Evolutionary conservation across 2,329 filamentous ascomycete species (phyloP).

Genomic region (Phialophora chinensis): DNA sequence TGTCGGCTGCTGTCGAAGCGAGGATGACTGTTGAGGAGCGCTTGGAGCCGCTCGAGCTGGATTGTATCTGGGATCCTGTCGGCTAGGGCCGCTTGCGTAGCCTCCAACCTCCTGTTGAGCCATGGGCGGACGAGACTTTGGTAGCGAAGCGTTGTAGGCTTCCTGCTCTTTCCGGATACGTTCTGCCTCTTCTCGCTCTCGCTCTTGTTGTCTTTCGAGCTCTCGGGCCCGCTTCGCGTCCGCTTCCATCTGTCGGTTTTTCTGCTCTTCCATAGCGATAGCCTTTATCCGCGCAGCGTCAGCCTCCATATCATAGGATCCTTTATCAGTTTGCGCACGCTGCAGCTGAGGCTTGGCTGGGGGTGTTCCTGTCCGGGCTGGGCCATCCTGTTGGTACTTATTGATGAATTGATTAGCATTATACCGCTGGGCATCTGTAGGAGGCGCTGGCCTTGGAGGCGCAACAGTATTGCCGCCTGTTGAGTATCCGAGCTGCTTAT

Average conservation of each 20-base stretch:
- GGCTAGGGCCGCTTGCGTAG: slow-evolving; percentile 57
- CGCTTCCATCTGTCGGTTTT: slow-evolving; percentile 57
- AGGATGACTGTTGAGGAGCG: slow-evolving; percentile 64
- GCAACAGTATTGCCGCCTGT: slow-evolving; percentile 64
- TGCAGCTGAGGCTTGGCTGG: slow-evolving; percentile 63
- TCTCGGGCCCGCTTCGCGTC: slow-evolving; percentile 46
- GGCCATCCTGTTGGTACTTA: slow-evolving; percentile 40
- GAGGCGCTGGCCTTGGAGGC: slow-evolving; percentile 71
- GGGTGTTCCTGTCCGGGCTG: slow-evolving; percentile 42
- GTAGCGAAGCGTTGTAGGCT: slow-evolving; percentile 87
- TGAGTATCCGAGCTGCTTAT: slow-evolving; percentile 67
- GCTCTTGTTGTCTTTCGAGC: slow-evolving; percentile 46
- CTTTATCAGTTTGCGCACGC: slow-evolving; percentile 54
- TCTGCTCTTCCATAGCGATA: slow-evolving; percentile 61
- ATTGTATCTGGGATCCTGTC: slow-evolving; percentile 71
- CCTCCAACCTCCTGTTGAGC: slow-evolving; percentile 90
- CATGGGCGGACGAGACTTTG: slow-evolving; percentile 77
- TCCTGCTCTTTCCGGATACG: slow-evolving; percentile 77
- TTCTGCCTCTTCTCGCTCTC: slow-evolving; percentile 62
- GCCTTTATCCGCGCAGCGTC: slow-evolving; percentile 58
- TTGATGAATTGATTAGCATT: slow-evolving; percentile 50
- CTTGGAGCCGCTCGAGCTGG: slow-evolving; percentile 83
- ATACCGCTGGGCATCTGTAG: slow-evolving; percentile 53
- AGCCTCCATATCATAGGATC: slow-evolving; percentile 49
- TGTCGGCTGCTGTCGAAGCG: slow-evolving; percentile 27